Base-by-base conservation (phyloP, 768 basidiomycete species). In the Brasilioporus rufonigricans region DNA sequence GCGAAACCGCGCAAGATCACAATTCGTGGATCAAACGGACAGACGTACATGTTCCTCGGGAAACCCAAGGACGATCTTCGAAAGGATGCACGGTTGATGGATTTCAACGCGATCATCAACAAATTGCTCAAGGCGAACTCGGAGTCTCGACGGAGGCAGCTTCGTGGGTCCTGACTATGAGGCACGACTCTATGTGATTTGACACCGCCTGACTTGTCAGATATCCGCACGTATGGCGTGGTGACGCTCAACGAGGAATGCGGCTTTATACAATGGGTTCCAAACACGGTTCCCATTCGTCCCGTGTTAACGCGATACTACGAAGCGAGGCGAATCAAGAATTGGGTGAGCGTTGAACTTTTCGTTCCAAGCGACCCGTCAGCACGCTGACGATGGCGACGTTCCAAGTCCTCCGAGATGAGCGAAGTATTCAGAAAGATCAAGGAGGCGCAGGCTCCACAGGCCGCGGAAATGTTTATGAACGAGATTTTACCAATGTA, bases 231-330 rank as follows among this genome's bases (percentile, higher is more conserved):
- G 3, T 99, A 98, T 65, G 91, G 93, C n/a, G 93, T 98, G n/a
- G 88, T 97, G 26, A 92, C 95, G 6, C 78, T 99, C 58, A 98
- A 97, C 66, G 96, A 98, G 61, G 93, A 96, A 60, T 98, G 95
- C 64, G 97, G 97, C 0, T 84, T 98, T 46, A 93, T 98, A 52
- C 93, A 99, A 83, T 99, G 97, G 97, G 97, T 99, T 4, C 91
- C 89, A 0, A 89, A 98, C 67, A 97, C 95, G 1, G 78, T 84
- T 26, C 89, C 93, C 1, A 72, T 98, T 35, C 86, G 96, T 27
- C 80, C 82, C 1, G 80, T 98, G 41, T 74, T 98, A 14, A 60
- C 79, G 48, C 85, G 85, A 56, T 73, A 72, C 5, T 99, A 98
- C 65, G 79, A 82, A 0, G 65, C 79, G 1, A 74, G 72, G 38